Base-by-base conservation (phyloP, 768 basidiomycete genomes). In the Leccinellum rugosiceps region DNA sequence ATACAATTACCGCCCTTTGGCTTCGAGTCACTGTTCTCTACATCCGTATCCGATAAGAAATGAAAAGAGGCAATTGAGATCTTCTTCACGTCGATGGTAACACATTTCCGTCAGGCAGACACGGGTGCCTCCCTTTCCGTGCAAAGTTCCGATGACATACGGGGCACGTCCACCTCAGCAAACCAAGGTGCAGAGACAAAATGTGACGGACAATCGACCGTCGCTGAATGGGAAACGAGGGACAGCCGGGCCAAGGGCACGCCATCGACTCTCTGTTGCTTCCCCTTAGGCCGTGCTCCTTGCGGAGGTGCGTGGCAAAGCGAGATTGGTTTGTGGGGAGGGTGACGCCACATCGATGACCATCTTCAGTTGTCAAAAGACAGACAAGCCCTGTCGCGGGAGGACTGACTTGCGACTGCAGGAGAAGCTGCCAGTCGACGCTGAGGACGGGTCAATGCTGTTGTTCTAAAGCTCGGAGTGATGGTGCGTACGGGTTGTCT, bases 91-190 rank as follows among this genome's bases (percentile, higher is more conserved):
- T 14, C 32, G 15, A 8, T 35, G 15, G 34, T 35, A 17, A 35
- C 34, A 7, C 17, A 15, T 35, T 35, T 35, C 15, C 34, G 15
- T 35, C 34, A 35, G 15, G 15, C 7, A 35, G 15, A 44, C 43
- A 44, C 43, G 43, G n/a, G 45, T 46, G 45, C 11, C 48, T 49
- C 10, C 38, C 51, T 35, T n/a, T 58, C 17, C 52, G 51, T 5
- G 57, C 30, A 31, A 58, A 53, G 15, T 34, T 53, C 35, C 46
- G 52, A 13, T 3, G 28, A 15, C 57, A 58, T 1, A 23, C 19
- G 8, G 45, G 51, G 15, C 57, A 58, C 19, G 35, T 48, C 52
- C 57, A 58, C 38, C n/a, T 52, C 34, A 58, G 30, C 26, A 53
- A 13, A 10, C 46, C 28, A 5, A 58, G 52, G 19, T 58, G 57